These are phyloP conservation scores for Dioscorea alata DNA, from an alignment of 106 monocot genomes.

Conservation along the genomic window DNA sequence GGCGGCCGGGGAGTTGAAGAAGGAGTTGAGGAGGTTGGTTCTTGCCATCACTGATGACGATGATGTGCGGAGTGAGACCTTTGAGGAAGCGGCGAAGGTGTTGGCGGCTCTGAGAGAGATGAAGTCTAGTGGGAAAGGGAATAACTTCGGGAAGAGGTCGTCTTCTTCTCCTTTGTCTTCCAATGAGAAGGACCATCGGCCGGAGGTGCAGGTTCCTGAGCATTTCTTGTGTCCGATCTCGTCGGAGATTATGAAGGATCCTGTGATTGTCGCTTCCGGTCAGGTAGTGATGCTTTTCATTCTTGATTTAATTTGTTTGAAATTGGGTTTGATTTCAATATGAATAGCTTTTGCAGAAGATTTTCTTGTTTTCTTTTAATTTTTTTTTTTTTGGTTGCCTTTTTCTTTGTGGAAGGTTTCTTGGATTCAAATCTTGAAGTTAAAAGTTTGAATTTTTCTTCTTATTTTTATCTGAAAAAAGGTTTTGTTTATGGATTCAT, in stretches of 20 bases:
- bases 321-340: too few species aligned
- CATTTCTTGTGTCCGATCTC: conserved; percentile 83
- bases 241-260: conserved; percentile 75
- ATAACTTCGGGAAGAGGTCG: background rate
- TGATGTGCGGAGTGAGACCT: conserved; percentile 11
- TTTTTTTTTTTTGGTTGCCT: too few species aligned
- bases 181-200: background rate
- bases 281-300: conserved; percentile 32
- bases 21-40: conserved; percentile 24
- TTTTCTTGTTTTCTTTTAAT: too few species aligned
- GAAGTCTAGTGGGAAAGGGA: background rate
- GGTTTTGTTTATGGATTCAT: too few species aligned
- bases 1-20: conserved; percentile 18
- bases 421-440: too few species aligned
- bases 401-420: too few species aligned
- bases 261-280: conserved; percentile 72
- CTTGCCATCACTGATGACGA: conserved; percentile 14
- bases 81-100: conserved; percentile 22
- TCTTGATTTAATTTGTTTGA: too few species aligned
- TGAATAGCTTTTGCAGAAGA: too few species aligned
- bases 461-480: too few species aligned
- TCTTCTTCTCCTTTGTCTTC: background rate
- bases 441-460: too few species aligned
- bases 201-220: conserved; percentile 24
- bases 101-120: conserved; percentile 24